Evolutionary conservation across 345 rosid species (phyloP).

Genomic region (Eucalyptus brandiana): DNA sequence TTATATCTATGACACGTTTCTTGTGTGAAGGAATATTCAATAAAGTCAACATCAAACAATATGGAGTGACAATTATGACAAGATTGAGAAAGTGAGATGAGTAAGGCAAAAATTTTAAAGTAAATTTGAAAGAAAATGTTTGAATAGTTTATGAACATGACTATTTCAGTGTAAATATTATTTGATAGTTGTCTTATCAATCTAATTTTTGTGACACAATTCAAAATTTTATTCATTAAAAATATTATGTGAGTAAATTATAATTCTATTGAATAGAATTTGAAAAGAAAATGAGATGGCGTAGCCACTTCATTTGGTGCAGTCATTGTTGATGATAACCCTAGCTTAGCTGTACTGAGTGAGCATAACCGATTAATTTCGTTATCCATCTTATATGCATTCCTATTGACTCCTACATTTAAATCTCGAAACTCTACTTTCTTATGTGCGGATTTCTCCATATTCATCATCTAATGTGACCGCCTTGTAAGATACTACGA

Average conservation of each 20-base stretch:
- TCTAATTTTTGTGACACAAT: neutral
- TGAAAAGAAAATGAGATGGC: neutral
- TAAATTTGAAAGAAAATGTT: neutral
- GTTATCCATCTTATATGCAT: neutral
- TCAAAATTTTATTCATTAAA: neutral
- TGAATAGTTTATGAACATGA: neutral
- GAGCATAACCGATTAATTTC: neutral
- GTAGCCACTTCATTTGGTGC: neutral
- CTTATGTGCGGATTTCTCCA: neutral
- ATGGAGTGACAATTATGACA: neutral
- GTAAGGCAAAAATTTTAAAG: neutral
- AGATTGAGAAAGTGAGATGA: neutral
- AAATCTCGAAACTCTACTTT: neutral
- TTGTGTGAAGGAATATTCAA: neutral
- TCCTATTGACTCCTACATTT: neutral
- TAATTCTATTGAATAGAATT: neutral
- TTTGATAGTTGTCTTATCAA: neutral
- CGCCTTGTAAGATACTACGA: neutral
- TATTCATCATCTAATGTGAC: neutral
- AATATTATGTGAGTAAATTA: neutral
- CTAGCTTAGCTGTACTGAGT: neutral
- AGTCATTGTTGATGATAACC: neutral
- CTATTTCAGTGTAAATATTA: neutral
- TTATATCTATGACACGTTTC: neutral
- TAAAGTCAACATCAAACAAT: neutral